phyloP scores from a whole-genome alignment of 1,284 basidiomycete genomes.

The Boletus albobrunnescens region DNA sequence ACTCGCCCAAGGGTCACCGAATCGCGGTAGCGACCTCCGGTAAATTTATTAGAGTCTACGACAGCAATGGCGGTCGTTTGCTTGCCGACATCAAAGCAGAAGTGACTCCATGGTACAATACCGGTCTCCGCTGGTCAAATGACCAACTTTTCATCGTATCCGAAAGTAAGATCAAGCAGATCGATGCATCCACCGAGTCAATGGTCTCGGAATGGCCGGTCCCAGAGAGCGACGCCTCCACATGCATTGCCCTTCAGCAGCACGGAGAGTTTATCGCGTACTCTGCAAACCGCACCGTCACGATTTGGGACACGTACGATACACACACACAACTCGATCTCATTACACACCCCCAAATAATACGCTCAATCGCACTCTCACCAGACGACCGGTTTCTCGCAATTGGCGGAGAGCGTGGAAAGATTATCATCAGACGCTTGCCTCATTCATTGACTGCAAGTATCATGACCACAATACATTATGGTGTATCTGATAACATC shows the following conservation, averaged over 20 bases:
- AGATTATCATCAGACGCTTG: not conserved
- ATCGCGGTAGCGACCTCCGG: not conserved
- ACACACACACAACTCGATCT: not conserved
- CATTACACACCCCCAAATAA: not conserved
- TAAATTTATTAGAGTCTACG: not conserved
- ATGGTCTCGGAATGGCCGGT: not conserved
- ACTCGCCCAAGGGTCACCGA: not conserved
- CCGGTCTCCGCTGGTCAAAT: conserved; percentile 2
- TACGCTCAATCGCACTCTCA: not conserved
- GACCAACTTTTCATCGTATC: not conserved
- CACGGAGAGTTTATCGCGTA: not conserved
- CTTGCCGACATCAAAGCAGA: not conserved
- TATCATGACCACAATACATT: not conserved
- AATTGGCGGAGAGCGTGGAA: not conserved
- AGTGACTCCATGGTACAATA: not conserved
- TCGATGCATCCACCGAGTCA: not conserved
- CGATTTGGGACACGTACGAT: not conserved
- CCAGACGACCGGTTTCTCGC: not conserved
- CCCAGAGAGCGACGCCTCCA: not conserved
- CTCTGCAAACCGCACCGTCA: not conserved
- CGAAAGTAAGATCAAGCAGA: not conserved
- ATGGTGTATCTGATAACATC: not conserved
- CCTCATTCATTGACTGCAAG: not conserved
- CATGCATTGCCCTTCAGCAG: not conserved
- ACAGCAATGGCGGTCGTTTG: not conserved